A percentile compares a stretch with the other conserved stretches of the same genome.
Conservation (phyloP, 805 yeast species). For the Saccharomycopsis fermentans region DNA sequence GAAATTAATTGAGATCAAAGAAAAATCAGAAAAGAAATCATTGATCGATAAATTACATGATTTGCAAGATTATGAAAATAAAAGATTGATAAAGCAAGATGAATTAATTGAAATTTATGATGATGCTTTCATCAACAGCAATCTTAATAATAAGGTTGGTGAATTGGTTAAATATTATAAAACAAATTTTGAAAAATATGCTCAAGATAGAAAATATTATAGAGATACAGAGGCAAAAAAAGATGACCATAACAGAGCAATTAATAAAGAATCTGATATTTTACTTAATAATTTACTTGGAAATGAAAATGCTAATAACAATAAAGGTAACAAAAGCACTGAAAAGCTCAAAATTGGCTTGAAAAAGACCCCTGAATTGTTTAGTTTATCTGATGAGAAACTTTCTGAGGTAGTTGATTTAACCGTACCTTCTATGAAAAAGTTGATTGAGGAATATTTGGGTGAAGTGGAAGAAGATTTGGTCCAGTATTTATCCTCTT, state of each 20-base stretch:
- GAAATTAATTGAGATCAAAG: not conserved
- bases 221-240: constrained; percentile 12
- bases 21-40: constrained; percentile 18
- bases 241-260: constrained; percentile 3
- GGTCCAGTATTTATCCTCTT: constrained; percentile 32
- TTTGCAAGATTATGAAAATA: constrained; percentile 28
- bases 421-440: constrained; percentile 30
- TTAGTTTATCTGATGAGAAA: constrained; percentile 11
- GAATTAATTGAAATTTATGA: constrained; percentile 6
- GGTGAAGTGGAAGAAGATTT: constrained; percentile 46
- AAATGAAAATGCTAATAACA: not conserved
- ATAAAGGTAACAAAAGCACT: not conserved
- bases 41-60: constrained; percentile 21
- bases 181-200: not conserved
- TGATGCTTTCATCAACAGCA: constrained; percentile 10
- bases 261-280: not conserved
- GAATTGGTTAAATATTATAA: not conserved
- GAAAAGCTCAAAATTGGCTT: not conserved
- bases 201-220: not conserved
- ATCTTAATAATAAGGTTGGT: not conserved
- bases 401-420: constrained; percentile 19
- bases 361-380: not conserved
- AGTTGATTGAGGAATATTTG: constrained; percentile 39
- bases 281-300: not conserved
- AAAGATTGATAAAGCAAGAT: constrained; percentile 23